Conservation (phyloP, 805 yeast genomes). For the Torulaspora gathmanii region DNA sequence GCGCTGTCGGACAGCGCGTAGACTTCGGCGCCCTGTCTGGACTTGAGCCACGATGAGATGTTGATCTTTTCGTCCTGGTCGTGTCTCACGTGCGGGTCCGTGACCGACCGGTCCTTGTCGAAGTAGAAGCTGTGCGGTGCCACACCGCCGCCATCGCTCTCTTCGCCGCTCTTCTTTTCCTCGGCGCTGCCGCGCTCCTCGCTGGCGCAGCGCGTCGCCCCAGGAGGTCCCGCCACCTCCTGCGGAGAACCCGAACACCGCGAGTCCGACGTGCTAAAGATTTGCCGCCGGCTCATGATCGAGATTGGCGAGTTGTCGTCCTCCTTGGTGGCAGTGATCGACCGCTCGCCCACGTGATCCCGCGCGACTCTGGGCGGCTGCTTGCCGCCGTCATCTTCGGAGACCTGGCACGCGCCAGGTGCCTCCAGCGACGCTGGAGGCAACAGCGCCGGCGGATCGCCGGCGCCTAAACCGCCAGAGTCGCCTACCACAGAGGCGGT, state of each 20-base stretch:
- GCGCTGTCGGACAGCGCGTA: slow-evolving; percentile 21
- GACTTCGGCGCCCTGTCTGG: slow-evolving; percentile 24
- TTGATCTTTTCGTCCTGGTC: slow-evolving; percentile 19
- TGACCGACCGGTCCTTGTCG: slow-evolving; percentile 21
- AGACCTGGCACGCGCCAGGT: slow-evolving; percentile 8
- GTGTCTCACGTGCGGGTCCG: slow-evolving; percentile 25
- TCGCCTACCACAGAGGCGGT: background rate
- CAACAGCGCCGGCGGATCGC: background rate
- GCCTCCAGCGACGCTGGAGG: background rate
- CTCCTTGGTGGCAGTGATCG: background rate
- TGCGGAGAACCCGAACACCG: slow-evolving; percentile 14
- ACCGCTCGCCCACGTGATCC: background rate
- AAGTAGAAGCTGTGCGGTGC: slow-evolving; percentile 27
- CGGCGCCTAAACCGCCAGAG: slow-evolving; percentile 11
- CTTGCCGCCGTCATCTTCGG: slow-evolving; percentile 17
- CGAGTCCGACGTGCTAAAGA: slow-evolving; percentile 20
- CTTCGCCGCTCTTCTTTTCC: background rate
- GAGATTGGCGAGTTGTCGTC: slow-evolving; percentile 18
- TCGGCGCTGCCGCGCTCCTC: slow-evolving; percentile 2
- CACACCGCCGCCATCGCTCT: slow-evolving; percentile 7
- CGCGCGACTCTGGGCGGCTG: slow-evolving; percentile 12
- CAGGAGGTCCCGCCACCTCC: slow-evolving; percentile 14
- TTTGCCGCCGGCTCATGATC: slow-evolving; percentile 17
- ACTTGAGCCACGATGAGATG: slow-evolving; percentile 28
- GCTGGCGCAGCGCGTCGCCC: background rate